Evolutionary conservation across 495 filamentous ascomycete genomes (phyloP), one percentile per base, ranked within the genome.

Genomic region (Neurospora sp.): DNA sequence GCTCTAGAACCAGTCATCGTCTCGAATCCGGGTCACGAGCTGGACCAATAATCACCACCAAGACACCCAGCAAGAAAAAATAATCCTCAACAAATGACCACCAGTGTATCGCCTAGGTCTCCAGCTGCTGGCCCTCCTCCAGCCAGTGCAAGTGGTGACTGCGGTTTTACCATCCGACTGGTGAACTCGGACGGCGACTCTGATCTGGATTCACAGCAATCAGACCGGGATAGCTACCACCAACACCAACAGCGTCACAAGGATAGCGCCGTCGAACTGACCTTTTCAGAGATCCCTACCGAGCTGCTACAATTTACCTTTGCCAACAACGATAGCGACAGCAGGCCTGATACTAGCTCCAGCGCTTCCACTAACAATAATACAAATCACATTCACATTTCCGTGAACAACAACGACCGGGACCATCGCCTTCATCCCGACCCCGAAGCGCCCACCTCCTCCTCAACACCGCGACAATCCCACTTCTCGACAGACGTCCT

Each of bases 281-380:
- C 81, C 75, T 83, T 85, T 74, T 80, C 83, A 38, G 82, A 86
- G 73, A 71, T 82, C 49, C 78, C 83, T 39, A 77, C 76, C 77
- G 83, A 85, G 41, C 72, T 84, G 46, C 75, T 77, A 49, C 81
- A 83, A 70, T 82, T 84, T 69, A 76, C 76, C 41, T 79, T 78
- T 76, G 73, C 80, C 72, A 76, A 75, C 72, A 41, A 70, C 75
- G 27, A 70, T 72, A 73, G 60, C 74, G 72, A 74, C 46, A 35
- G 38, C 71, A 40, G 39, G 72, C 69, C 42, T 71, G 46, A 20
- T 27, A 71, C 37, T 44, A 39, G 31, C 73, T 23, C 54, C 69
- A 70, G 54, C 73, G 40, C 73, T 74, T 73, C 66, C 71, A n/a
- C 31, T 70, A 76, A 66, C 72, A 76, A 74, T 72, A 71, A 73